These are phyloP conservation scores for Triticum timopheevii DNA, from an alignment of 176 grass and related monocot species.

Conservation along the genomic window DNA sequence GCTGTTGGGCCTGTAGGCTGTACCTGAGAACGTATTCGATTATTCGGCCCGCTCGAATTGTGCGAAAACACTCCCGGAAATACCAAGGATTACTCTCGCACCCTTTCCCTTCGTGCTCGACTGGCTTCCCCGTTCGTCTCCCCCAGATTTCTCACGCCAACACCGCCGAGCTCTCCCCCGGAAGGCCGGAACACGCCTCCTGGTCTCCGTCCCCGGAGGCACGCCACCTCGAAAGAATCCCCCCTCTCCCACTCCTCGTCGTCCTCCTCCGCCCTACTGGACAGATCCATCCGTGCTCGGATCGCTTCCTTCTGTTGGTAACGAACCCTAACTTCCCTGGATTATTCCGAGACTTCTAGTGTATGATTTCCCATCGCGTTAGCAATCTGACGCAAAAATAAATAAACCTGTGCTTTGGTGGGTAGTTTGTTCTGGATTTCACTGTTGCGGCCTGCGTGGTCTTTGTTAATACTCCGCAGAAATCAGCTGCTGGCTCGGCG, in stretches of 20 bases:
- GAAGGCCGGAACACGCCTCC: background rate
- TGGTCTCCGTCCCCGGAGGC: background rate
- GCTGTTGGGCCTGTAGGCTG: too few relatives aligned
- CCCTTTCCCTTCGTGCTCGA: too few relatives aligned
- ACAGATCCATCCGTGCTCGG: background rate
- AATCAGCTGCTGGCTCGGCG: background rate
- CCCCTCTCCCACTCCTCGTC: background rate
- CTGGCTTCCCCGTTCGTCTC: too few relatives aligned
- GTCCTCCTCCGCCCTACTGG: background rate
- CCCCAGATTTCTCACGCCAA: background rate
- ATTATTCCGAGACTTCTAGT: background rate
- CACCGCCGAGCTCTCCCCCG: background rate
- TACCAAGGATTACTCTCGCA: too few relatives aligned
- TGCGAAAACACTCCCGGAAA: too few relatives aligned
- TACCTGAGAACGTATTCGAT: too few relatives aligned
- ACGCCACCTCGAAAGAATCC: background rate
- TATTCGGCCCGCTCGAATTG: too few relatives aligned
- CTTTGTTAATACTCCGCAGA: background rate
- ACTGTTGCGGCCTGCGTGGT: background rate
- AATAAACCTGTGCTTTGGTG: background rate
- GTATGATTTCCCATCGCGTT: background rate
- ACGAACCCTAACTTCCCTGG: background rate
- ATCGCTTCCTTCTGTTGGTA: conserved; percentile 1
- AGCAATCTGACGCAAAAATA: background rate
- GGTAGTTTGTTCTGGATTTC: background rate